A percentile compares a stretch with the other conserved stretches of the same genome.
phyloP scores from a whole-genome alignment of 2,329 filamentous ascomycete genomes.

The Botrytis medusae region DNA sequence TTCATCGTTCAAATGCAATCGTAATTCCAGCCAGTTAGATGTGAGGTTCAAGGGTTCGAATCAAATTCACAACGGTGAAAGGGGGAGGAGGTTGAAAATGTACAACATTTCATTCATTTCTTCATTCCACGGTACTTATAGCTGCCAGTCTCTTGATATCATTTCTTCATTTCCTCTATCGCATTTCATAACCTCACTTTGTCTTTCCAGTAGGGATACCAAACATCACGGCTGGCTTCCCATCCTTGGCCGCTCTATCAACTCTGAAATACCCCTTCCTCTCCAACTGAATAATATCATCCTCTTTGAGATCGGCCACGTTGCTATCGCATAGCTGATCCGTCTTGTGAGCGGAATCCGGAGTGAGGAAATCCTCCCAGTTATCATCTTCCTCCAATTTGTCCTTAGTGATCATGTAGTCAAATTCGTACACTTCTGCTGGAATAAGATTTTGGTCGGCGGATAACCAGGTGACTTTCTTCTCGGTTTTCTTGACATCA shows the following conservation, averaged over 20 bases:
- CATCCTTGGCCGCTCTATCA: slow-evolving; percentile 62
- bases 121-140: not conserved
- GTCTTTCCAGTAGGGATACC: slow-evolving; percentile 67
- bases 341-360: slow-evolving; percentile 70
- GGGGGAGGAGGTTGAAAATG: not conserved
- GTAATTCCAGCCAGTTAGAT: not conserved
- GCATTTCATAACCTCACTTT: slow-evolving; percentile 26
- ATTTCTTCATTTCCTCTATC: slow-evolving; percentile 1
- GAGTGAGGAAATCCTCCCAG: slow-evolving; percentile 77
- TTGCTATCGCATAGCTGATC: slow-evolving; percentile 79
- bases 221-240: slow-evolving; percentile 63
- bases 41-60: not conserved
- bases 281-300: slow-evolving; percentile 94
- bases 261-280: slow-evolving; percentile 89
- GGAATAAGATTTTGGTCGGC: slow-evolving; percentile 74
- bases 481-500: slow-evolving; percentile 91
- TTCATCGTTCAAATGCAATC: not conserved
- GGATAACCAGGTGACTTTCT: slow-evolving; percentile 95
- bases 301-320: slow-evolving; percentile 73
- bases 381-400: slow-evolving; percentile 86
- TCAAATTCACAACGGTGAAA: not conserved
- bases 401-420: slow-evolving; percentile 93
- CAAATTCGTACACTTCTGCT: slow-evolving; percentile 89
- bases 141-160: slow-evolving; percentile 2
- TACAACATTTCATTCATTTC: not conserved